phyloP scores from a whole-genome alignment of 805 yeast species.

The Ogataea glucozyma region DNA sequence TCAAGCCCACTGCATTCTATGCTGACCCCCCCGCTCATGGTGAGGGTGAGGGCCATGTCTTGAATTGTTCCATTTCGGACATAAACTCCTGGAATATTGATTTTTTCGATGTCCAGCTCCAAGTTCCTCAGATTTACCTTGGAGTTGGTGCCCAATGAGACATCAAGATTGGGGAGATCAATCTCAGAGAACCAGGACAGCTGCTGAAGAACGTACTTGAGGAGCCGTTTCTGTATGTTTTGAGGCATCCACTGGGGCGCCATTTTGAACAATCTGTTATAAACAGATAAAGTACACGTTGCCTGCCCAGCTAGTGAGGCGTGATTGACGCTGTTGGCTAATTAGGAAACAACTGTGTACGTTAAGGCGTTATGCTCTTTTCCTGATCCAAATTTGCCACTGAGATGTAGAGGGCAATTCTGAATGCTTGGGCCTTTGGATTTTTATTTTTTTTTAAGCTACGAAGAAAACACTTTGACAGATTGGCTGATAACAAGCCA shows the following conservation, averaged over 20 bases:
- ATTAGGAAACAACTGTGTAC: too few species aligned
- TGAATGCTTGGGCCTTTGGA: conserved; percentile 2
- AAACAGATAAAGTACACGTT: neutral
- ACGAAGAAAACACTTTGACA: conserved; percentile 12
- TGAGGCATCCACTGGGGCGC: conserved; percentile 73
- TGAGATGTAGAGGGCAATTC: conserved; percentile 2
- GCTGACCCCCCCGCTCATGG: conserved; percentile 70
- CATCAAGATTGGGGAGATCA: conserved; percentile 79
- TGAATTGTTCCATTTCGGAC: conserved; percentile 63
- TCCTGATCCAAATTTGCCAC: conserved; percentile 4
- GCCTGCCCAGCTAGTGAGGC: too few species aligned
- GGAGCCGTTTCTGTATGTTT: conserved; percentile 77
- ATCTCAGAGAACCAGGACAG: conserved; percentile 73
- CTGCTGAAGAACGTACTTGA: conserved; percentile 78
- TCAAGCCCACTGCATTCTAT: conserved; percentile 59
- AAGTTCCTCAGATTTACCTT: conserved; percentile 58
- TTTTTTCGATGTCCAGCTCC: conserved; percentile 68
- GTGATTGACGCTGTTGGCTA: too few species aligned
- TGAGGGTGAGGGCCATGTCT: conserved; percentile 56
- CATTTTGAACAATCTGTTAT: conserved; percentile 18
- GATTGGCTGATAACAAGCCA: conserved; percentile 16
- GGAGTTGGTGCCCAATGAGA: conserved; percentile 62
- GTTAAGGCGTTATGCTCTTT: too few species aligned
- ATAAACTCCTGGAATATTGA: conserved; percentile 63
- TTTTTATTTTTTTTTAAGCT: neutral